Evolutionary conservation across 345 rosid genomes (phyloP).

Genomic region (Brassica cretica): DNA sequence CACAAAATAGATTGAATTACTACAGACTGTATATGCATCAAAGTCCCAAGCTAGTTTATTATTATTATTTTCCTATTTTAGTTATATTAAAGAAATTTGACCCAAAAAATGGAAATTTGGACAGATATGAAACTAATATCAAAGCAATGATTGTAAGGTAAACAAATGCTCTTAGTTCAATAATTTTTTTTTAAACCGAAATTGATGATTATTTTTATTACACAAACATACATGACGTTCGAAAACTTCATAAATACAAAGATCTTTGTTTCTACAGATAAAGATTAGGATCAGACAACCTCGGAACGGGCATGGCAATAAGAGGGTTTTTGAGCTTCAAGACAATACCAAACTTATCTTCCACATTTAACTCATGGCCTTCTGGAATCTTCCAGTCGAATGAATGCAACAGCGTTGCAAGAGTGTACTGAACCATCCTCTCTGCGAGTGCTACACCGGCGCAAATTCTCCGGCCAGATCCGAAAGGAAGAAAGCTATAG

Average conservation of each 20-base stretch:
- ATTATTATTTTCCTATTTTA: background rate
- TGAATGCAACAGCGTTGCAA: conserved; percentile 65
- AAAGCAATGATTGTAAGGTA: too few relatives aligned
- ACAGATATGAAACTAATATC: too few relatives aligned
- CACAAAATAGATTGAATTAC: conserved; percentile 22
- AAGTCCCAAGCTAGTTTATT: conserved; percentile 27
- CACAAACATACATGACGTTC: background rate
- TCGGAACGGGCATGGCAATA: conserved; percentile 51
- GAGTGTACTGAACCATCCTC: conserved; percentile 63
- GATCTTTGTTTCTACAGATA: background rate
- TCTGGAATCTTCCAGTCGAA: conserved; percentile 62
- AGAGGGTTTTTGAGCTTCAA: conserved; percentile 63
- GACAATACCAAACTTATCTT: conserved; percentile 75
- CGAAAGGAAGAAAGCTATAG: background rate
- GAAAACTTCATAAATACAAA: background rate
- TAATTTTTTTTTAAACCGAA: too few relatives aligned
- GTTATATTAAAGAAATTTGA: too few relatives aligned
- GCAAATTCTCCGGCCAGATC: conserved; percentile 52
- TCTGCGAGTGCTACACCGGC: conserved; percentile 72
- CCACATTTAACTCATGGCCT: conserved; percentile 40
- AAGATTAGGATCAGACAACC: conserved; percentile 45
- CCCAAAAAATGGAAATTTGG: too few relatives aligned
- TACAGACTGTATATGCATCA: conserved; percentile 27
- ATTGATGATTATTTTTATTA: too few relatives aligned
- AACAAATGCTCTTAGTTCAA: too few relatives aligned